Percentiles rank a stretch among this genome's conserved stretches.
Conservation (phyloP, 805 yeast genomes). For the Clavispora carvajalis region DNA sequence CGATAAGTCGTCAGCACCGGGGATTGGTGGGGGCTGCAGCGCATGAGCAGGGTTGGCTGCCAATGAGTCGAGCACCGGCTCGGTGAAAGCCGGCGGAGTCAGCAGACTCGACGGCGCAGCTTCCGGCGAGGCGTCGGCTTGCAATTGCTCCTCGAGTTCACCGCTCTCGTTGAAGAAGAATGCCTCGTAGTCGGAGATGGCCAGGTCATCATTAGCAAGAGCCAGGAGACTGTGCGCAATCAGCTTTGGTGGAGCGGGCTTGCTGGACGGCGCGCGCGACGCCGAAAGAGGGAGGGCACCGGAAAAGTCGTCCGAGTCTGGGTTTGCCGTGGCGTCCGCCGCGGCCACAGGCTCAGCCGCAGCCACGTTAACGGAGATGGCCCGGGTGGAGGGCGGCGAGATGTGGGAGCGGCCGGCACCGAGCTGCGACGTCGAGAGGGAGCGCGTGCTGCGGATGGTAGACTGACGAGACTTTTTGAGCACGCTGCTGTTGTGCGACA, state of each 20-base stretch:
- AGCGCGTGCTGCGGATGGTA: slow-evolving; percentile 29
- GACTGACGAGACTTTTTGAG: slow-evolving; percentile 17
- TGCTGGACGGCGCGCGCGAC: slow-evolving; percentile 1
- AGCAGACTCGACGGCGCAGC: no score
- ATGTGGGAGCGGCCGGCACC: not conserved
- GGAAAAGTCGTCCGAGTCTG: not conserved
- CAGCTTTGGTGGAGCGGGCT: slow-evolving; percentile 2
- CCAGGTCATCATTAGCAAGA: slow-evolving; percentile 4
- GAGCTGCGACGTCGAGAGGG: slow-evolving; percentile 18
- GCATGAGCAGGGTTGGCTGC: not conserved
- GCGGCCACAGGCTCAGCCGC: not conserved
- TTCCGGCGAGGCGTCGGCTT: no score
- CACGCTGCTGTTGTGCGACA: not conserved
- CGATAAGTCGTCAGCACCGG: not conserved
- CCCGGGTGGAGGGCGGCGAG: slow-evolving; percentile 2
- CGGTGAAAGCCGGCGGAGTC: no score
- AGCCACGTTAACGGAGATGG: slow-evolving; percentile 11
- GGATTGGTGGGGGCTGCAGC: not conserved
- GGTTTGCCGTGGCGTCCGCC: not conserved
- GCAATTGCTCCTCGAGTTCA: not conserved
- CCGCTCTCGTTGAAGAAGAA: slow-evolving; percentile 6
- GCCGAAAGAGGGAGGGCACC: slow-evolving; percentile 2
- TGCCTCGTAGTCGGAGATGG: slow-evolving; percentile 15
- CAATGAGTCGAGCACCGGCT: not conserved
- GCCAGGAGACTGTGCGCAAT: slow-evolving; percentile 3